Base-by-base conservation (phyloP, 2,329 filamentous ascomycete species). In the Fonsecaea monophora region DNA sequence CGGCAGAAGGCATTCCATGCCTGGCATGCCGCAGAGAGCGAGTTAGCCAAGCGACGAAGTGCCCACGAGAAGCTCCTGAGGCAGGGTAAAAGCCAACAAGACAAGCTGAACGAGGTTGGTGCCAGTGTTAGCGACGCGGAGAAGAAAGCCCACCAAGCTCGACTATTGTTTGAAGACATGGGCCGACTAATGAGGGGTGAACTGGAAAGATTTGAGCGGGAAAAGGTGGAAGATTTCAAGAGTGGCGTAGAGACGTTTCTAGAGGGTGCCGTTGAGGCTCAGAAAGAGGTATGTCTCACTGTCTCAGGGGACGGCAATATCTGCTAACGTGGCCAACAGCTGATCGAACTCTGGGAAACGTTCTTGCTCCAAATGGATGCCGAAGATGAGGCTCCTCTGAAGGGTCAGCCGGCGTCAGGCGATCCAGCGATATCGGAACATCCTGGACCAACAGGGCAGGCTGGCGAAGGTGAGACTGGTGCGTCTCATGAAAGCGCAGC, bases 191-290 rank as follows among this genome's bases (percentile, higher is more conserved):
- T 99, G 93, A 88, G 92, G 67, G 85, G 85, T 40, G 95, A 99
- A 79, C 84, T 99, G 72, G 95, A 98, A 74, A 86, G 94, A 18
- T 99, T 99, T 75, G 95, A 99, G 81, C 87, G 87, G 74, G 95
- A 99, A 80, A 99, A 99, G 83, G 95, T 99, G 2, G 95, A 99
- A 77, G 95, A 99, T 77, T 99, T 99, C 80, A 99, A 99, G 84
- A 95, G 91, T 69, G 94, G 94, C 0, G 94, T 99, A 1, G 95
- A 99, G 82, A 99, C 95, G 1, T 99, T 97, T 80, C 80, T 99
- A 73, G 95, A 99, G 82, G 94, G 95, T 75, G 92, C 95, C 3
- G 93, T 99, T 3, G 95, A 99, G 80, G 95, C 94, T 63, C 95
- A 99, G 82, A 99, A 99, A 81, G 95, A 99, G 89, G 94, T 95